These are phyloP conservation scores for Neofusicoccum kwambonambiense DNA, from an alignment of 2,329 filamentous ascomycete genomes.

Conservation along the genomic window DNA sequence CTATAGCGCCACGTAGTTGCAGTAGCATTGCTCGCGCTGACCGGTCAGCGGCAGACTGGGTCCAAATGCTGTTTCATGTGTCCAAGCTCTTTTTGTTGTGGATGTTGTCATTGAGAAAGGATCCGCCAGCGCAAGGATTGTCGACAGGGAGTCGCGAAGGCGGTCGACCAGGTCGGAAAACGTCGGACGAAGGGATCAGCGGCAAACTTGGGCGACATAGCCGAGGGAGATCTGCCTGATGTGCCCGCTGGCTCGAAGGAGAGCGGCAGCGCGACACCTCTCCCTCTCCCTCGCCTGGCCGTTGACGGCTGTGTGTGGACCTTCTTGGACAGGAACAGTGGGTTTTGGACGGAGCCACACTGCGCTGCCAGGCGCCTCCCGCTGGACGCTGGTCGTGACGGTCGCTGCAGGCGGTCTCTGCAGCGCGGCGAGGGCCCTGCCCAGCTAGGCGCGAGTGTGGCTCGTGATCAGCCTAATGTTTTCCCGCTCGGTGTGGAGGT, in stretches of 20 bases:
- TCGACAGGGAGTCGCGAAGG: not conserved
- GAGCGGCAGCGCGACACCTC: not conserved
- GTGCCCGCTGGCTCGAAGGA: not conserved
- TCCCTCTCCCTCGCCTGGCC: not conserved
- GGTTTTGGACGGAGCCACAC: not conserved
- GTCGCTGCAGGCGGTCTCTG: not conserved
- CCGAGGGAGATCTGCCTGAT: conserved; percentile 8
- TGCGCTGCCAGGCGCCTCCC: too few relatives aligned
- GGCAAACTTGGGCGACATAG: not conserved
- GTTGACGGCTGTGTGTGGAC: not conserved
- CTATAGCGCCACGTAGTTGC: not conserved
- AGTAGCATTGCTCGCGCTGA: not conserved
- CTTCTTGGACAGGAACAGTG: not conserved
- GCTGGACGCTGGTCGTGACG: not conserved
- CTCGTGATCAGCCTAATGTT: conserved; percentile 6
- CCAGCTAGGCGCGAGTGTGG: not conserved
- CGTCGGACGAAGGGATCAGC: conserved; percentile 10
- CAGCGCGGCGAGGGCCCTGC: not conserved
- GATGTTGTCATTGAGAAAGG: not conserved
- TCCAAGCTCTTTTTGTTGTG: conserved; percentile 8
- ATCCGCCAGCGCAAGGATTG: not conserved
- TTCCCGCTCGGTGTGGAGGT: not conserved
- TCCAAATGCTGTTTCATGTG: not conserved
- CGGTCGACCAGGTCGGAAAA: not conserved
- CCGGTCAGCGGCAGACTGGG: not conserved